Conservation (phyloP, 106 monocot genomes). For the Dioscorea dumetorum region DNA sequence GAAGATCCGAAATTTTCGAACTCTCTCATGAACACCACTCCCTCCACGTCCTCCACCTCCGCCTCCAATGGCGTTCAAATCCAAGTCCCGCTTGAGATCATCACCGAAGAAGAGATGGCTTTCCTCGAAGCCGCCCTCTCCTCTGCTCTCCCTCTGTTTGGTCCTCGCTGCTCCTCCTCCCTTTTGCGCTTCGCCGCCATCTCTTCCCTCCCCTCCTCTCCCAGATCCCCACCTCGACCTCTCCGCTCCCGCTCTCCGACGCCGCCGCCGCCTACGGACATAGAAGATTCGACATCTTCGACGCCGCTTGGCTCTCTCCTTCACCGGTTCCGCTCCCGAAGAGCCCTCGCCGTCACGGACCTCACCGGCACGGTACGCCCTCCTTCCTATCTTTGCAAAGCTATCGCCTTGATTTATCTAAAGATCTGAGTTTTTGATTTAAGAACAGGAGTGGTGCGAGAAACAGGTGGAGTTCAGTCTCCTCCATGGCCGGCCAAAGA, state of each 20-base stretch:
- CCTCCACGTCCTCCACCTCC: neutral
- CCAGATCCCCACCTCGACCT: neutral
- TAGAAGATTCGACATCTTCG: conserved; percentile 19
- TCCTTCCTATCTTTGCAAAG: neutral
- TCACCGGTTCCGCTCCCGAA: conserved; percentile 25
- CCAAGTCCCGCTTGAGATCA: conserved; percentile 47
- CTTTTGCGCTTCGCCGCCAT: neutral
- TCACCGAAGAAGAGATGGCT: conserved; percentile 79
- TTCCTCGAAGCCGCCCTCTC: conserved; percentile 69
- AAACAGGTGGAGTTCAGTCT: conserved; percentile 74
- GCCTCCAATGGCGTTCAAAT: too few relatives aligned
- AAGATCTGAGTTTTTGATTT: neutral
- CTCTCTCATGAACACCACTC: neutral
- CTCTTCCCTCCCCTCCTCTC: neutral
- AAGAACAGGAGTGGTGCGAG: conserved; percentile 84
- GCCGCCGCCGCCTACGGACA: conserved; percentile 3
- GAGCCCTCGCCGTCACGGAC: conserved; percentile 43
- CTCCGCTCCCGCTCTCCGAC: conserved; percentile 1
- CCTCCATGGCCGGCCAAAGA: conserved; percentile 48
- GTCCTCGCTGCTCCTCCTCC: neutral
- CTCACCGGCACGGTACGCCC: conserved; percentile 34
- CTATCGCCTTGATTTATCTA: neutral
- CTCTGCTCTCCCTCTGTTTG: conserved; percentile 11
- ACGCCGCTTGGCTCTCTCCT: conserved; percentile 18
- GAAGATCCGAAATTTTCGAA: neutral